Conservation (phyloP, 139 green algal genomes). For the Mesotaenium endlicherianum region DNA sequence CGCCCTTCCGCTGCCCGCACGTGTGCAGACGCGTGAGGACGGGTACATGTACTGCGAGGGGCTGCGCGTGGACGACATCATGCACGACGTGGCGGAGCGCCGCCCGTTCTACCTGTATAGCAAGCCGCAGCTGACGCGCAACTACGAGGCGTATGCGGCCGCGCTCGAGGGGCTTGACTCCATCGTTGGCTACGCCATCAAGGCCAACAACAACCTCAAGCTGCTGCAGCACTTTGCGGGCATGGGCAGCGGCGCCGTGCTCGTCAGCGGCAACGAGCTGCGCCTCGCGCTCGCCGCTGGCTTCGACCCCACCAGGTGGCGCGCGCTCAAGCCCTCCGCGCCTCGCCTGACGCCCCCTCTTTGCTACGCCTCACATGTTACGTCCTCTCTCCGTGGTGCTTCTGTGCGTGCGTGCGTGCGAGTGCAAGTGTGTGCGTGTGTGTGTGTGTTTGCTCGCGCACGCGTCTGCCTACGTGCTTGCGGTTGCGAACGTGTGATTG, state of each 20-base stretch:
- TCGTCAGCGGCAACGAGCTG: constrained; percentile 95
- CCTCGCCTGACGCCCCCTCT: no score
- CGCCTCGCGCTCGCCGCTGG: constrained; percentile 77
- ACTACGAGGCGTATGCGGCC: constrained; percentile 71
- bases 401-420: no score
- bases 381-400: no score
- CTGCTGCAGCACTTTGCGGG: constrained; percentile 80
- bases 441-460: not conserved
- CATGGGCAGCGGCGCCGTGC: constrained; percentile 75
- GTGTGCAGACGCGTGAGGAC: constrained; percentile 57
- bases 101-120: constrained; percentile 93
- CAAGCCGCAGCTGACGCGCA: constrained; percentile 47
- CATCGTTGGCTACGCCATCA: constrained; percentile 95
- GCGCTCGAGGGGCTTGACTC: constrained; percentile 80
- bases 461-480: not conserved
- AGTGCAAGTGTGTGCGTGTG: no score
- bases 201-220: constrained; percentile 97
- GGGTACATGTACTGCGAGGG: constrained; percentile 90
- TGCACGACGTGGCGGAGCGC: constrained; percentile 55
- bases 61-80: constrained; percentile 81
- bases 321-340: not conserved
- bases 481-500: not conserved
- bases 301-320: constrained; percentile 83
- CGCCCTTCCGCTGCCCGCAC: not conserved
- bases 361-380: no score